Conservation (phyloP, 2,329 filamentous ascomycete species). For the Sodiomyces alkalinus region DNA sequence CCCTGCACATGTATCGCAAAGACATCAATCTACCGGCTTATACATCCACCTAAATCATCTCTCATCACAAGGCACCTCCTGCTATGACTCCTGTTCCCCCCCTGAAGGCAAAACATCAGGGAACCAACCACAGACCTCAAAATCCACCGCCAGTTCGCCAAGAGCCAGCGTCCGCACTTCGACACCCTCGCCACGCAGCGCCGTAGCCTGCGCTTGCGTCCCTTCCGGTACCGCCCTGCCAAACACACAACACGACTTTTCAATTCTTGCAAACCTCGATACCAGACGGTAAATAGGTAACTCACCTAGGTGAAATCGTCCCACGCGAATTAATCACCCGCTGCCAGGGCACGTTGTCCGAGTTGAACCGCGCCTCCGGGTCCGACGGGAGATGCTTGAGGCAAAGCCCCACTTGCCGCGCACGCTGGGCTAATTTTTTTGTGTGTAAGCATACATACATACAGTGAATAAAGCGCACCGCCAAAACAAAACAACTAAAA, state of each 20-base stretch:
- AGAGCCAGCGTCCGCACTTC: constrained; percentile 30
- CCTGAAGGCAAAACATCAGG: constrained; percentile 32
- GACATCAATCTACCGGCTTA: too few relatives aligned
- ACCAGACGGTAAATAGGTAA: not conserved
- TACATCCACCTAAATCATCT: too few relatives aligned
- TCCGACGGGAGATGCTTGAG: constrained; percentile 67
- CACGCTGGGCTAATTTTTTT: constrained; percentile 44
- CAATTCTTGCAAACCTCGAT: not conserved
- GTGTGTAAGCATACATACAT: not conserved
- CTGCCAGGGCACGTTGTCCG: constrained; percentile 82
- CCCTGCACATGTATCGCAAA: too few relatives aligned
- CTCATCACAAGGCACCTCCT: too few relatives aligned
- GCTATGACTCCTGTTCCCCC: constrained; percentile 9
- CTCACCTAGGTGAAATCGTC: constrained; percentile 66
- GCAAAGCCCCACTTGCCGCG: constrained; percentile 77
- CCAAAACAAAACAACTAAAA: too few relatives aligned
- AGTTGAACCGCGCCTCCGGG: constrained; percentile 43
- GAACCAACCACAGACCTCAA: constrained; percentile 40
- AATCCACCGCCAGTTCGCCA: constrained; percentile 36
- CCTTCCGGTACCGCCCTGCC: constrained; percentile 20
- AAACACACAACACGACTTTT: not conserved
- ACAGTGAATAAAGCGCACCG: too few relatives aligned
- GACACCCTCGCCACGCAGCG: constrained; percentile 36
- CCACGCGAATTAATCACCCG: constrained; percentile 81
- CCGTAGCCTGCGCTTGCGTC: constrained; percentile 32